phyloP scores from a whole-genome alignment of 805 yeast species.

The Lachancea kluyveri region DNA sequence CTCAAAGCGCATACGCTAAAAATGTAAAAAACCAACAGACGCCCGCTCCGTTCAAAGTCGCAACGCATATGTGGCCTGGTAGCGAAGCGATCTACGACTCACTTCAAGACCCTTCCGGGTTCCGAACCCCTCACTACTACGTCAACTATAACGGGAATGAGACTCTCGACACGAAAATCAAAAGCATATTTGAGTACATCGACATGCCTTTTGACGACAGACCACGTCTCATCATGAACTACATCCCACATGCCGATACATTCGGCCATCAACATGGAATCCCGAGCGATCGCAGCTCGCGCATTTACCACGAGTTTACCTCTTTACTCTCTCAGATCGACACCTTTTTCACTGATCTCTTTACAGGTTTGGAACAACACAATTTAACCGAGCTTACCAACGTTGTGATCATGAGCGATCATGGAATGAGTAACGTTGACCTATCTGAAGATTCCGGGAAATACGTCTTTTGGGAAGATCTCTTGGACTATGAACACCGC shows the following conservation, averaged over 20 bases:
- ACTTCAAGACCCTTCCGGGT: background rate
- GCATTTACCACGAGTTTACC: background rate
- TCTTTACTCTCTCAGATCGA: constrained; percentile 59
- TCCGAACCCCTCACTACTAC: constrained; percentile 41
- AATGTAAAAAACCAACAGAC: constrained; percentile 36
- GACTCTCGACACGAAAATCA: constrained; percentile 46
- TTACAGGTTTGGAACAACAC: constrained; percentile 43
- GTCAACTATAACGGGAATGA: constrained; percentile 66
- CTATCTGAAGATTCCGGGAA: constrained; percentile 48
- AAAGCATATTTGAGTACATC: constrained; percentile 59
- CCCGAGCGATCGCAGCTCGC: background rate
- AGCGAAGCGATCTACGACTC: constrained; percentile 50
- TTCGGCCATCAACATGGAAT: constrained; percentile 67
- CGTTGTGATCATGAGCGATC: constrained; percentile 77
- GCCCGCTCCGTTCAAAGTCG: constrained; percentile 11
- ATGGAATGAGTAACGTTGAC: constrained; percentile 89
- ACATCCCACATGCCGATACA: constrained; percentile 79
- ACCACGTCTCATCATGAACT: constrained; percentile 72
- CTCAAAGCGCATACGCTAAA: constrained; percentile 50
- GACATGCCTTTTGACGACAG: constrained; percentile 44
- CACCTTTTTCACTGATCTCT: constrained; percentile 45
- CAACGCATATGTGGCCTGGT: constrained; percentile 96
- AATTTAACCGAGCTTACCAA: constrained; percentile 64
- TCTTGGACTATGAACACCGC: constrained; percentile 40
- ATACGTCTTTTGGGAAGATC: constrained; percentile 59